These are phyloP conservation scores for Daldinia grandis DNA, from an alignment of 495 filamentous ascomycete genomes.

Conservation along the genomic window DNA sequence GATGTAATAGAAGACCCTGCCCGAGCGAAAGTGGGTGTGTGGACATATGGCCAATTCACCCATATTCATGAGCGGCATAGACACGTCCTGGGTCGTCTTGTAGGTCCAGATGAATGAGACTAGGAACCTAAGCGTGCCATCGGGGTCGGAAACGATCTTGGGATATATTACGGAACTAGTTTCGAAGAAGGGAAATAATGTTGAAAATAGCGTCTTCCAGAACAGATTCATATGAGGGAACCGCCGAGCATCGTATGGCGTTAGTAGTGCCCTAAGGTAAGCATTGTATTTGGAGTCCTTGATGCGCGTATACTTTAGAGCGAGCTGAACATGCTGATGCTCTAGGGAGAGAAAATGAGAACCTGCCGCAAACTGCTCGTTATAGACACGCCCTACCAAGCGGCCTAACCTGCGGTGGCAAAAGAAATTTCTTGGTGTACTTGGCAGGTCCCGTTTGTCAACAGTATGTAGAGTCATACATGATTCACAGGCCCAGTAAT, in stretches of 20 bases:
- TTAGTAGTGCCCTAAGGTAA: neutral
- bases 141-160: neutral
- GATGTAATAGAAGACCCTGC: neutral
- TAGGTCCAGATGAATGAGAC: neutral
- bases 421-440: neutral
- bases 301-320: neutral
- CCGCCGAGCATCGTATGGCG: neutral
- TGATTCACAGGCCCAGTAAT: neutral
- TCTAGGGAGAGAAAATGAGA: neutral
- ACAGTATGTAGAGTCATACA: neutral
- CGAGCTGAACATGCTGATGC: neutral
- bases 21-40: neutral
- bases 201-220: neutral
- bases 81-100: neutral
- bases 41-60: neutral
- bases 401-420: neutral
- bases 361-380: neutral
- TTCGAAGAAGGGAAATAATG: neutral
- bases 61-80: neutral
- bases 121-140: neutral
- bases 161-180: neutral
- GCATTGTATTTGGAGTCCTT: neutral
- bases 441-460: neutral
- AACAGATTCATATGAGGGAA: neutral
- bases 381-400: neutral